Conservation (phyloP, 345 rosid species). For the Nasturtium officinale region DNA sequence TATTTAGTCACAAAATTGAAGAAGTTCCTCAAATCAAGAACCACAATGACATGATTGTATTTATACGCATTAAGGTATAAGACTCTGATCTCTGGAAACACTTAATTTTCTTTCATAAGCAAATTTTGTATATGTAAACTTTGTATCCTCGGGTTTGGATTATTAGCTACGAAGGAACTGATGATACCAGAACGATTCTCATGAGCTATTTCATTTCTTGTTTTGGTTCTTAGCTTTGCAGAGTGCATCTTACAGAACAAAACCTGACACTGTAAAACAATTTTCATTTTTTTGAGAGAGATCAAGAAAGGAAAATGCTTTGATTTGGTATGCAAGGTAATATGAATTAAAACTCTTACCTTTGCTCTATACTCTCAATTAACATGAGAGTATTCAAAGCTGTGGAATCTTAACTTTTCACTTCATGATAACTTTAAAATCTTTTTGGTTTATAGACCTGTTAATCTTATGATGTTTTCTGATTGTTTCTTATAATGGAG, state of each 20-base stretch:
- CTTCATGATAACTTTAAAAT: not conserved
- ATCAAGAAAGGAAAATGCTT: conserved; percentile 53
- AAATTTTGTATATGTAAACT: not conserved
- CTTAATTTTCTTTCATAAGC: not conserved
- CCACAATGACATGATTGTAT: conserved; percentile 59
- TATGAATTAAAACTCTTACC: not conserved
- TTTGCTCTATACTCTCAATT: conserved; percentile 1
- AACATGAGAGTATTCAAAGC: not conserved
- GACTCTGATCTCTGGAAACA: not conserved
- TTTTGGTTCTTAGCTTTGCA: conserved; percentile 25
- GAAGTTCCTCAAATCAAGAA: conserved; percentile 58
- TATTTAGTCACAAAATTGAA: conserved; percentile 48
- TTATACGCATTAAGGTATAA: conserved; percentile 62
- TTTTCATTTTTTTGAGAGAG: conserved; percentile 60
- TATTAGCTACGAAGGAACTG: no score
- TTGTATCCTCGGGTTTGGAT: no score
- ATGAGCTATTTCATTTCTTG: conserved; percentile 11
- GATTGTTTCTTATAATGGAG: conserved; percentile 45
- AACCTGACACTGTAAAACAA: not conserved
- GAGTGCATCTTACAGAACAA: conserved; percentile 1
- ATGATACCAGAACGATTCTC: not conserved
- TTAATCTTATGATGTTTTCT: not conserved
- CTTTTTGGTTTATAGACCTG: not conserved
- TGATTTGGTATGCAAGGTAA: conserved; percentile 65
- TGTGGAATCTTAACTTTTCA: not conserved